Percentiles rank a stretch among this genome's conserved stretches.
phyloP scores from a whole-genome alignment of 306 rosid species.

The Quercus suber region DNA sequence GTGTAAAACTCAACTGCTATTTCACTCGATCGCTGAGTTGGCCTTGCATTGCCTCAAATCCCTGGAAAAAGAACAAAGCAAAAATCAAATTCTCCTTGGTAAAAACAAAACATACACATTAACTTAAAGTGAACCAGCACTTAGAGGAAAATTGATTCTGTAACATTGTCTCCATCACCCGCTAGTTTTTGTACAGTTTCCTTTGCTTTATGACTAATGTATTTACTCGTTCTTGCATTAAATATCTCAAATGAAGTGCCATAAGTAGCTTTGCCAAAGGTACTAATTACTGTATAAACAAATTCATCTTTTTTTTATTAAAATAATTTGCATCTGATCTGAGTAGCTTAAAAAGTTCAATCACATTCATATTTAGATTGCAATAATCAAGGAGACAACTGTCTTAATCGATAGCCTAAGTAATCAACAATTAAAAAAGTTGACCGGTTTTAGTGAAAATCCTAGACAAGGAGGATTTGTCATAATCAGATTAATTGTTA shows the following conservation, averaged over 20 bases:
- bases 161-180: not conserved
- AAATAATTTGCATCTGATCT: not conserved
- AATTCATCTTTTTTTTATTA: no score
- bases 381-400: no score
- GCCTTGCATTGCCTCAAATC: slow-evolving; percentile 59
- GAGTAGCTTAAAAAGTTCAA: not conserved
- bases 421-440: not conserved
- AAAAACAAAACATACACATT: no score
- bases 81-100: not conserved
- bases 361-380: not conserved
- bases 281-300: no score
- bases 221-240: no score
- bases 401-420: not conserved
- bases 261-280: no score
- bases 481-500: not conserved
- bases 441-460: not conserved
- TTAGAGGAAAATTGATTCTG: not conserved
- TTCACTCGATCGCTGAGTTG: slow-evolving; percentile 38
- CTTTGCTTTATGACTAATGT: no score
- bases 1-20: slow-evolving; percentile 46
- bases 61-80: slow-evolving; percentile 30
- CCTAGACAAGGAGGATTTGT: not conserved
- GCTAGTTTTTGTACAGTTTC: not conserved
- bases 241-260: no score
- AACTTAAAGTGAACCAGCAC: no score